Evolutionary conservation across 805 yeast genomes (phyloP).

Genomic region (Starmerella geochares): DNA sequence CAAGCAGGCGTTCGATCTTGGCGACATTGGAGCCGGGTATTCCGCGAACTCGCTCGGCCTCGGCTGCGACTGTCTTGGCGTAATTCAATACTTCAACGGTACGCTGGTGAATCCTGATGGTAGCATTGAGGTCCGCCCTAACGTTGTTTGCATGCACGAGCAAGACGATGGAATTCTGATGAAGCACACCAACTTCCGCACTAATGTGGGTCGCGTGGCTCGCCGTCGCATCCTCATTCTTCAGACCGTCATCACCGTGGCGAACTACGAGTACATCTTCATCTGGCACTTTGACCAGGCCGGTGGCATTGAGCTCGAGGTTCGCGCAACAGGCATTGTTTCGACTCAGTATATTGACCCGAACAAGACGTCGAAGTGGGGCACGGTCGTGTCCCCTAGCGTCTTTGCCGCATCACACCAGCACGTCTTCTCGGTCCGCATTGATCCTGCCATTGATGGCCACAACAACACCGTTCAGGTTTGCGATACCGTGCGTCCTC

Average conservation of each 20-base stretch:
- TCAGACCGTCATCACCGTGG: conserved; percentile 75
- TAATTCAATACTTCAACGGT: conserved; percentile 62
- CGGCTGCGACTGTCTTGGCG: conserved; percentile 78
- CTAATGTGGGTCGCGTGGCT: conserved; percentile 62
- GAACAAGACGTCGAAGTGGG: conserved; percentile 54
- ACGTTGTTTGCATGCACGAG: conserved; percentile 74
- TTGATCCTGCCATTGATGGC: conserved; percentile 76
- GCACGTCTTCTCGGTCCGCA: conserved; percentile 67
- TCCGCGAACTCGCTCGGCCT: conserved; percentile 56
- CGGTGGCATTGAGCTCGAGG: conserved; percentile 67
- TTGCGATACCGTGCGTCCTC: conserved; percentile 60
- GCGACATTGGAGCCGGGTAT: conserved; percentile 74
- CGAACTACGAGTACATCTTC: conserved; percentile 70
- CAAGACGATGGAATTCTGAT: conserved; percentile 70
- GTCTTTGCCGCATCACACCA: conserved; percentile 79
- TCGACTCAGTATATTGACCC: conserved; percentile 78
- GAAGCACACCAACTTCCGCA: conserved; percentile 69
- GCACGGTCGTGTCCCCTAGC: conserved; percentile 68
- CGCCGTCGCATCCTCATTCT: conserved; percentile 71
- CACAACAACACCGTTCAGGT: conserved; percentile 62
- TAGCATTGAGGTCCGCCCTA: conserved; percentile 51
- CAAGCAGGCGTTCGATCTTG: conserved; percentile 77
- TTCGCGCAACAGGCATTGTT: conserved; percentile 76
- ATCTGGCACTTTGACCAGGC: conserved; percentile 66
- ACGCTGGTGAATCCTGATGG: conserved; percentile 48